These are phyloP conservation scores for Chenopodium quinoa DNA, from an alignment of 148 eudicot species.

Conservation along the genomic window DNA sequence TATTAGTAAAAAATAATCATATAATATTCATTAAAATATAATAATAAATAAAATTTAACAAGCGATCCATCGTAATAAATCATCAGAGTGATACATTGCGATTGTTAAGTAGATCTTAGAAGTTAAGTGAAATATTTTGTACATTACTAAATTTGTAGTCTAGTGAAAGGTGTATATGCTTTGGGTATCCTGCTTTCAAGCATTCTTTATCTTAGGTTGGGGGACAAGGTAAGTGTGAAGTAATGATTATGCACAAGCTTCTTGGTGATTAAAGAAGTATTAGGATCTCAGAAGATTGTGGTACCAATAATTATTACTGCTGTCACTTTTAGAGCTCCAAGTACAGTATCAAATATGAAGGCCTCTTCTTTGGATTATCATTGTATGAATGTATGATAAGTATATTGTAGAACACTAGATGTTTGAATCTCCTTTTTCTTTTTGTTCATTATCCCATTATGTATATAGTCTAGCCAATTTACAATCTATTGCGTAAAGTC, in stretches of 20 bases:
- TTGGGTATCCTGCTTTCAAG: conserved; percentile 8
- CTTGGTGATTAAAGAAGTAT: conserved; percentile 16
- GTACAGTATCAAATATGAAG: background rate
- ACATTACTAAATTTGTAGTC: background rate
- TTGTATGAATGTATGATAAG: no score
- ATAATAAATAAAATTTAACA: no score
- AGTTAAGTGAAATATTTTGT: no score
- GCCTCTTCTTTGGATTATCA: background rate
- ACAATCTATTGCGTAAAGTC: no score
- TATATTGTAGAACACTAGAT: background rate
- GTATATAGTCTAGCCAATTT: no score
- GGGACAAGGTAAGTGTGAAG: conserved; percentile 27
- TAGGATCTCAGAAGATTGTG: conserved; percentile 9
- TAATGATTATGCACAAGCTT: conserved; percentile 26
- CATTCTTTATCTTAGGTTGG: conserved; percentile 2
- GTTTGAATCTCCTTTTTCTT: background rate
- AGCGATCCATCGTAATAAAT: no score
- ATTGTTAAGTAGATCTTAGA: no score
- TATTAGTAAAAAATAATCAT: no score
- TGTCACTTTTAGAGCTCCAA: conserved; percentile 10
- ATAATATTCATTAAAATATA: no score
- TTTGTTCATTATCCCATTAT: background rate
- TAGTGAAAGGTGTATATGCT: background rate
- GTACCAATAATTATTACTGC: conserved; percentile 15
- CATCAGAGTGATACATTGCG: no score